Conservation (phyloP, 768 basidiomycete genomes). For the Hypholoma fasciculare region DNA sequence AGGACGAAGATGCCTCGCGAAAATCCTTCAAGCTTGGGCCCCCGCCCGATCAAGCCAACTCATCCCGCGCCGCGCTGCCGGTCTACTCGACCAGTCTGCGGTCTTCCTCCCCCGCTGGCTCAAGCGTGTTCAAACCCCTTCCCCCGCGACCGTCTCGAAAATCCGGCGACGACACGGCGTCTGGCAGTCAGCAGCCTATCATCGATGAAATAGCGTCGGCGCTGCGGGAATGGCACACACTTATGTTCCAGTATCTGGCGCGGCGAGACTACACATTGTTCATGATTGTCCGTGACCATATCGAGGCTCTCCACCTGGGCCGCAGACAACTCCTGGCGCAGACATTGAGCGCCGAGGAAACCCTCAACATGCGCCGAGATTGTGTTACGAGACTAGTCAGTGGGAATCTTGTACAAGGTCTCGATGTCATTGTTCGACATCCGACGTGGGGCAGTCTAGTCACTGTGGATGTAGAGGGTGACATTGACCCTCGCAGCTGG, state of each 20-base stretch:
- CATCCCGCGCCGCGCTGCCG: constrained; percentile 68
- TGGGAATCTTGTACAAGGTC: constrained; percentile 88
- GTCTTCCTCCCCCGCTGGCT: constrained; percentile 66
- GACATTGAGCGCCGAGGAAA: constrained; percentile 86
- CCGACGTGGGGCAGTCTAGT: constrained; percentile 89
- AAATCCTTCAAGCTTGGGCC: constrained; percentile 74
- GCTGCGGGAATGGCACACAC: constrained; percentile 90
- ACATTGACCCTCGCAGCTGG: constrained; percentile 80
- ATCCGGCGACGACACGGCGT: constrained; percentile 89
- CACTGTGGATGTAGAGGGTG: constrained; percentile 86
- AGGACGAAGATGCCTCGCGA: constrained; percentile 55
- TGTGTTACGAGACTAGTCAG: constrained; percentile 86
- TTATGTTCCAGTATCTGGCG: constrained; percentile 91
- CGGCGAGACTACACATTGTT: constrained; percentile 90
- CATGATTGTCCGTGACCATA: constrained; percentile 81
- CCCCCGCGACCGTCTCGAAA: constrained; percentile 94
- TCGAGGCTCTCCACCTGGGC: constrained; percentile 90
- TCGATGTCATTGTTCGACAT: constrained; percentile 97
- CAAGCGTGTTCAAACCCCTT: constrained; percentile 67
- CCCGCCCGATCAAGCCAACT: constrained; percentile 73
- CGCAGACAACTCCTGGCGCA: constrained; percentile 87
- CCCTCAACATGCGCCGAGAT: constrained; percentile 74
- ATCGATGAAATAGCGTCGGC: constrained; percentile 98
- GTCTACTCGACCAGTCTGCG: constrained; percentile 78
- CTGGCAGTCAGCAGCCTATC: constrained; percentile 83